Base-by-base conservation (phyloP, 371 early-diverging fungal genomes). In the Haplosporangium sp. region DNA sequence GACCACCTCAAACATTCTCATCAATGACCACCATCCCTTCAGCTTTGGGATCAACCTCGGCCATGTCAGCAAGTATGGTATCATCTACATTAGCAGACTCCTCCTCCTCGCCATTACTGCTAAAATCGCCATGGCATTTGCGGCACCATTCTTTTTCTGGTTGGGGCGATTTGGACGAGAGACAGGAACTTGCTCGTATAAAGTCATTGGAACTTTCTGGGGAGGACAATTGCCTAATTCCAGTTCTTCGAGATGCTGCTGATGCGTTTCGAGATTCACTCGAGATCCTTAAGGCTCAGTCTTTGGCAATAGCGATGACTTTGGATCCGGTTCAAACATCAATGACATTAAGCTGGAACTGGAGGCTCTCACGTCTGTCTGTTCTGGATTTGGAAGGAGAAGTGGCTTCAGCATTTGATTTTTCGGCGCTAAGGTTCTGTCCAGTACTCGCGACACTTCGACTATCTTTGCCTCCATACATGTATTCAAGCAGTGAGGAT, bases 201-300 rank as follows among this genome's bases (percentile, higher is more conserved):
- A 66, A 45, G 19, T 69, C 74, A 1, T 10, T 81, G 17, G 75
- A 81, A 13, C 75, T 81, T 50, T 71, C 53, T 19, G 82, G 82
- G 8, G 82, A 81, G 27, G 75, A 81, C 48, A 42, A 39, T 37
- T 61, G 47, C 39, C 56, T 81, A 45, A 62, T 81, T 35, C 82
- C 82, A 15, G 82, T 56, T 4, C 63, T 81, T 13, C 37, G 39
- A n/a, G 63, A 75, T 47, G 82, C 75, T 3, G 38, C 53, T 20
- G 72, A 74, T 44, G 82, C 71, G 19, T 81, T 81, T 35, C 75
- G 72, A 15, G 75, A 81, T 39, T 65, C 82, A 19, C 67, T 81
- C 50, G 69, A 75, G 60, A 35, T 27, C 11, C 61, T 81, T 53
- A 61, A 69, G 34, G 75, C 63, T 1, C 61, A 67, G 38, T 77